Evolutionary conservation across 2,329 filamentous ascomycete species (phyloP).

Genomic region (Diaporthe caulivora): DNA sequence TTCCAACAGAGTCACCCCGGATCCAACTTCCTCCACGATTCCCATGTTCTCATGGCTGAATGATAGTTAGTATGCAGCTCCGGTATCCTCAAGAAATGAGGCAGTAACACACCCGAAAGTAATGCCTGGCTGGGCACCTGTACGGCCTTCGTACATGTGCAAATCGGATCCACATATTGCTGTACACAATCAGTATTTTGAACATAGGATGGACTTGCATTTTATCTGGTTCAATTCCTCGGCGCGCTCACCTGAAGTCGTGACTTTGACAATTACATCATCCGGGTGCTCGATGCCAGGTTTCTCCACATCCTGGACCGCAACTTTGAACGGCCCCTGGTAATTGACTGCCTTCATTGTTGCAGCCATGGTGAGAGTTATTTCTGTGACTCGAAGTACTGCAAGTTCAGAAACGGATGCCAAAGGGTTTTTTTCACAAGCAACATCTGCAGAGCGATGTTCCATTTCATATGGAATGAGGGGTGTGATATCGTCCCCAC

Average conservation of each 20-base stretch:
- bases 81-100: neutral
- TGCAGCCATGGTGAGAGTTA: slow-evolving; percentile 12
- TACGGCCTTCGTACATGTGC: slow-evolving; percentile 49
- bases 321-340: slow-evolving; percentile 31
- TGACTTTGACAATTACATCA: slow-evolving; percentile 53
- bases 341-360: slow-evolving; percentile 33
- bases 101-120: neutral
- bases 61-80: neutral
- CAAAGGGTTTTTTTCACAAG: neutral
- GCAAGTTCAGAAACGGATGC: neutral
- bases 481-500: neutral
- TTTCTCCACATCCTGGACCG: slow-evolving; percentile 33
- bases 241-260: slow-evolving; percentile 41
- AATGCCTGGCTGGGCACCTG: slow-evolving; percentile 42
- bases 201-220: too few relatives aligned
- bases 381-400: too few relatives aligned
- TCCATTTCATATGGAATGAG: neutral
- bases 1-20: slow-evolving; percentile 71
- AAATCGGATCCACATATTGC: slow-evolving; percentile 53
- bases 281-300: slow-evolving; percentile 33
- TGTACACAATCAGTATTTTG: neutral
- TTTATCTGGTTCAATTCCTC: neutral
- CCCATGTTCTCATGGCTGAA: slow-evolving; percentile 71
- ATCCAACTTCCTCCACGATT: slow-evolving; percentile 65
- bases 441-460: neutral